phyloP scores from a whole-genome alignment of 768 basidiomycete species.

The Coprinellus aureogranulatus region DNA sequence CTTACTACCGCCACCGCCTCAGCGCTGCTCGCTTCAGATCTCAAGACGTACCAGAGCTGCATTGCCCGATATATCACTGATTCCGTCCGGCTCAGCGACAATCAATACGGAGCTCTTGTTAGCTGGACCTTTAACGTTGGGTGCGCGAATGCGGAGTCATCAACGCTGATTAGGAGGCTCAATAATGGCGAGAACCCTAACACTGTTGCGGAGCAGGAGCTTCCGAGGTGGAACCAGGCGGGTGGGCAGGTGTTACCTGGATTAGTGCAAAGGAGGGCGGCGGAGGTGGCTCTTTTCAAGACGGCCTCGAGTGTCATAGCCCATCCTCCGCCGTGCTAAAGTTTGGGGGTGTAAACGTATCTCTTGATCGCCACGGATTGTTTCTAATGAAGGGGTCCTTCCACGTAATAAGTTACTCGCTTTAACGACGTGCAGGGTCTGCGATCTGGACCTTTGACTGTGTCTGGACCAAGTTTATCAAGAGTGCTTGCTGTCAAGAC shows the following conservation, averaged over 20 bases:
- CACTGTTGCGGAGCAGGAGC: constrained; percentile 29
- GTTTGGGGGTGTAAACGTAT: too few species aligned
- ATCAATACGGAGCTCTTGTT: constrained; percentile 32
- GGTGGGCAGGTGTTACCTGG: constrained; percentile 27
- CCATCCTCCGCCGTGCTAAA: constrained; percentile 22
- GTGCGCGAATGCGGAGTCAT: constrained; percentile 23
- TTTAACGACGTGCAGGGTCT: too few species aligned
- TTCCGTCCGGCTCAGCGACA: constrained; percentile 26
- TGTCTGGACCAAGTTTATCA: constrained; percentile 26
- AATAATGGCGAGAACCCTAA: constrained; percentile 30
- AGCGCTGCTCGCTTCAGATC: constrained; percentile 26
- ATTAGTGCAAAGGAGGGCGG: constrained; percentile 23
- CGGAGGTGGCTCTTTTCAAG: constrained; percentile 30
- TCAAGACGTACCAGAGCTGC: constrained; percentile 21
- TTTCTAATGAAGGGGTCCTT: too few species aligned
- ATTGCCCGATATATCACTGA: constrained; percentile 21
- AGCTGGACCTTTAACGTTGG: constrained; percentile 32
- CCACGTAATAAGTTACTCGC: too few species aligned
- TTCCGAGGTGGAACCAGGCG: constrained; percentile 30
- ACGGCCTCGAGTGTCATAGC: constrained; percentile 26
- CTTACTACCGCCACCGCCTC: constrained; percentile 28
- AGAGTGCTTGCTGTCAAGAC: too few species aligned
- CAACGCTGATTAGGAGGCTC: constrained; percentile 26
- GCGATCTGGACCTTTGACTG: too few species aligned
- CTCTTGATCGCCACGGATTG: too few species aligned